phyloP scores from a whole-genome alignment of 2,329 filamentous ascomycete species.

The Bertia moriformis region DNA sequence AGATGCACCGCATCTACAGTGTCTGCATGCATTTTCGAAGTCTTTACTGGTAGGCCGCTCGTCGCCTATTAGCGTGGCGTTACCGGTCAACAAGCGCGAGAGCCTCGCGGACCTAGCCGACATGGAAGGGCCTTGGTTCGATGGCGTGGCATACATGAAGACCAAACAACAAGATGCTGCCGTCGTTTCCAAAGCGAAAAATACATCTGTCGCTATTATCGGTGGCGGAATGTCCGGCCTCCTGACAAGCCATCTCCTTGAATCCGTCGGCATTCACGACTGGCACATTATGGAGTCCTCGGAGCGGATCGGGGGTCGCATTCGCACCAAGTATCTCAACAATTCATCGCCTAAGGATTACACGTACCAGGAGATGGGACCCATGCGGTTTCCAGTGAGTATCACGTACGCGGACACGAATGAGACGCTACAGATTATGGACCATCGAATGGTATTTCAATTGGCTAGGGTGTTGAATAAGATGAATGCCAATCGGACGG shows the following conservation, averaged over 20 bases:
- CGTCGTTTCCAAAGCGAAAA: constrained; percentile 13
- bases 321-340: constrained; percentile 47
- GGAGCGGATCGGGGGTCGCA: constrained; percentile 44
- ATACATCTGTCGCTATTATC: constrained; percentile 13
- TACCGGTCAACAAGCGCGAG: too few relatives aligned
- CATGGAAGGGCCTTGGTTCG: constrained; percentile 25
- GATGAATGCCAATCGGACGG: constrained; percentile 33
- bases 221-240: constrained; percentile 20
- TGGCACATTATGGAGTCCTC: constrained; percentile 46
- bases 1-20: too few relatives aligned
- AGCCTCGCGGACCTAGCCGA: too few relatives aligned
- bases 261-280: constrained; percentile 25
- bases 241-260: constrained; percentile 20
- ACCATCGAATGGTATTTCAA: constrained; percentile 52
- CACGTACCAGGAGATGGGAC: constrained; percentile 54
- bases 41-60: too few relatives aligned
- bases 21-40: too few relatives aligned
- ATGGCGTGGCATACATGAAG: constrained; percentile 19
- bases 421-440: constrained; percentile 40
- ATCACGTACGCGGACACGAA: constrained; percentile 34
- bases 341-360: constrained; percentile 45
- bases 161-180: constrained; percentile 9
- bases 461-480: constrained; percentile 43
- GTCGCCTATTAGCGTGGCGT: too few relatives aligned
- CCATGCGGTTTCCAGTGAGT: constrained; percentile 47